A percentile compares a stretch with the other conserved stretches of the same genome.
Evolutionary conservation across 768 basidiomycete genomes (phyloP).

Genomic region (Chalciporus chontae): DNA sequence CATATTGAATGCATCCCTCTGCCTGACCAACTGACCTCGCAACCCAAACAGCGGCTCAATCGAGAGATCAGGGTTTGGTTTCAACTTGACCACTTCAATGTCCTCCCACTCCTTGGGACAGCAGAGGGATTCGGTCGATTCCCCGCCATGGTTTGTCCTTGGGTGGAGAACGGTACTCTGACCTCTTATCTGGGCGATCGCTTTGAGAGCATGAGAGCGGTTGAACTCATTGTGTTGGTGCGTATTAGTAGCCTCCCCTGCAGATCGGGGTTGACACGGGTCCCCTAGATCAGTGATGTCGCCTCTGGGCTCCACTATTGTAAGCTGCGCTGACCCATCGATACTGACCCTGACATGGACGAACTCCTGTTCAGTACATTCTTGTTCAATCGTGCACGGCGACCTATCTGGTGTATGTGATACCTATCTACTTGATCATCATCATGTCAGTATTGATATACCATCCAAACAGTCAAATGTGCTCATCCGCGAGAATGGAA

Average conservation of each 20-base stretch:
- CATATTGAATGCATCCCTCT: background rate
- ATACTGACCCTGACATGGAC: background rate
- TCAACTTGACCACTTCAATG: conserved; percentile 20
- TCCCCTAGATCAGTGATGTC: conserved; percentile 8
- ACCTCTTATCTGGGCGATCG: conserved; percentile 16
- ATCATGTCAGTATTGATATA: background rate
- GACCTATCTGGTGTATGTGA: conserved; percentile 17
- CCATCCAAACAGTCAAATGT: conserved; percentile 36
- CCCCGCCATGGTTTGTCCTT: conserved; percentile 28
- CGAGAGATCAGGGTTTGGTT: conserved; percentile 27
- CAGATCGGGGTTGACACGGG: background rate
- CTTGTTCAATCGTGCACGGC: conserved; percentile 16
- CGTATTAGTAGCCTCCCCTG: background rate
- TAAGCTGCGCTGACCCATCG: background rate
- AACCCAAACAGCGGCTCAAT: conserved; percentile 13
- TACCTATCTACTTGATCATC: background rate
- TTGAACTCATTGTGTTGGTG: background rate
- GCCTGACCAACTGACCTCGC: background rate
- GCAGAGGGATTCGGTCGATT: conserved; percentile 24
- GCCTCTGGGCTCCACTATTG: conserved; percentile 14
- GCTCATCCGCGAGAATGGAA: conserved; percentile 33
- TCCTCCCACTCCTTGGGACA: conserved; percentile 22
- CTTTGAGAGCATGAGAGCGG: conserved; percentile 5
- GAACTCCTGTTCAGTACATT: conserved; percentile 11
- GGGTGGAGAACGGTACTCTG: conserved; percentile 22